phyloP scores from a whole-genome alignment of 768 basidiomycete species.

The Suillus sp. region DNA sequence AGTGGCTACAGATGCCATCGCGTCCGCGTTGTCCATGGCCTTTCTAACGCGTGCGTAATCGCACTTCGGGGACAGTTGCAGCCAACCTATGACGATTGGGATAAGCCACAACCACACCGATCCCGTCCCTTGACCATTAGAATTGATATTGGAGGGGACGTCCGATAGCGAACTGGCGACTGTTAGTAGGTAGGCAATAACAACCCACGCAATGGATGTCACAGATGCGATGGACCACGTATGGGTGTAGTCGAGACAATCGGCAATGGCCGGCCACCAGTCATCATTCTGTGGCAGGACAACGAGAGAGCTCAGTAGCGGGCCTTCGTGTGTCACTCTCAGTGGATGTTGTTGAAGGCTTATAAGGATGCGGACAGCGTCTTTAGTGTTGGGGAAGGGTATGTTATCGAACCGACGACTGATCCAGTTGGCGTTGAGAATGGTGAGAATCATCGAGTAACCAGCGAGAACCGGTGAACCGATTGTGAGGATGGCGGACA shows the following conservation, averaged over 20 bases:
- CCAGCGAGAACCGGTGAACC: constrained; percentile 49
- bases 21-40: constrained; percentile 35
- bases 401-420: constrained; percentile 33
- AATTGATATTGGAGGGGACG: constrained; percentile 25
- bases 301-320: constrained; percentile 42
- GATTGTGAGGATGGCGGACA: constrained; percentile 45
- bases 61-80: constrained; percentile 43
- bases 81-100: constrained; percentile 43
- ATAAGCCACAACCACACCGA: constrained; percentile 48
- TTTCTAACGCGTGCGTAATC: constrained; percentile 33
- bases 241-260: constrained; percentile 39
- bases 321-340: constrained; percentile 27
- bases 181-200: constrained; percentile 45
- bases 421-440: constrained; percentile 48
- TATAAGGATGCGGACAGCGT: constrained; percentile 38
- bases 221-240: constrained; percentile 44
- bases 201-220: constrained; percentile 45
- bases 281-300: constrained; percentile 43
- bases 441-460: constrained; percentile 48
- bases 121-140: constrained; percentile 41
- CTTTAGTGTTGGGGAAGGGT: constrained; percentile 25
- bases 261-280: constrained; percentile 42
- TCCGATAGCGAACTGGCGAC: constrained; percentile 32
- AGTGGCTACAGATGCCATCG: constrained; percentile 26
- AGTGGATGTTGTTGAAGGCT: constrained; percentile 47